phyloP scores from a whole-genome alignment of 2,329 filamentous ascomycete species.

The Cryoendolithus antarcticus region DNA sequence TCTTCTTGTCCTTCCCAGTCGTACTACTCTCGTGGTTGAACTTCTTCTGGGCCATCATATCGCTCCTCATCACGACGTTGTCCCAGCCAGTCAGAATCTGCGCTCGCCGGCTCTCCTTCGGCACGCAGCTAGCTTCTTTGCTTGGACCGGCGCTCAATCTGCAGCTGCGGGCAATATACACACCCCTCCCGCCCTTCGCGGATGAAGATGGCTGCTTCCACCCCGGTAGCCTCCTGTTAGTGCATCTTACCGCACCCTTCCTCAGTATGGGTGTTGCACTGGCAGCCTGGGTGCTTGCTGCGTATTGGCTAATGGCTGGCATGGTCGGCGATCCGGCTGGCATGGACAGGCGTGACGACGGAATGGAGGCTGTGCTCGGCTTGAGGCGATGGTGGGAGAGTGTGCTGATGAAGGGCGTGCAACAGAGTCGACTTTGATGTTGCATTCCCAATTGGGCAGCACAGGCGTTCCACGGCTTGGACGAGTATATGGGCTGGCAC shows the following conservation, averaged over 20 bases:
- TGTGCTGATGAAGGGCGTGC: conserved; percentile 33
- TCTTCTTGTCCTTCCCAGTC: conserved; percentile 42
- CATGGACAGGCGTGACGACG: conserved; percentile 46
- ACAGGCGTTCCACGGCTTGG: no score
- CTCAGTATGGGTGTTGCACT: conserved; percentile 44
- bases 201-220: conserved; percentile 27
- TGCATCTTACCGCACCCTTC: conserved; percentile 44
- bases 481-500: no score
- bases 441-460: no score
- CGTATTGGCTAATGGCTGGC: conserved; percentile 50
- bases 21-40: conserved; percentile 43
- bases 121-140: conserved; percentile 38
- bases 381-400: conserved; percentile 49
- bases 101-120: conserved; percentile 35
- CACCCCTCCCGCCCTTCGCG: conserved; percentile 20
- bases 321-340: conserved; percentile 51
- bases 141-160: conserved; percentile 43
- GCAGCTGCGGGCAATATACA: conserved; percentile 37
- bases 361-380: conserved; percentile 45
- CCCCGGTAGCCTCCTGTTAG: conserved; percentile 35
- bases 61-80: conserved; percentile 38
- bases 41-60: conserved; percentile 41
- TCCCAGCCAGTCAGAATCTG: conserved; percentile 44
- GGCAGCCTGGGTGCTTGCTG: conserved; percentile 46
- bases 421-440: no score